A percentile compares a stretch with the other conserved stretches of the same genome.
Conservation (phyloP, 345 rosid genomes). For the Dipteronia sinensis region DNA sequence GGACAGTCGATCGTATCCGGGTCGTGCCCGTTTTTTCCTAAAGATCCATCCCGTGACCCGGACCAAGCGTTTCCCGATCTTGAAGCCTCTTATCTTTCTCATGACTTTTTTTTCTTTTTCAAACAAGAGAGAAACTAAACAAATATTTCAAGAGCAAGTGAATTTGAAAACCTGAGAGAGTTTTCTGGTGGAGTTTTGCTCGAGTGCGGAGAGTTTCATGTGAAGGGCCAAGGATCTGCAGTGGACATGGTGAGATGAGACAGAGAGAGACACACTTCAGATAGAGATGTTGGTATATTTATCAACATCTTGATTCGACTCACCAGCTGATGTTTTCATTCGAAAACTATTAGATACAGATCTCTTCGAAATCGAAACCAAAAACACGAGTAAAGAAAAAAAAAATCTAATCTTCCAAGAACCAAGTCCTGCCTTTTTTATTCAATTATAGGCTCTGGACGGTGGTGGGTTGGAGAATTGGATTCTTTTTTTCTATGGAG, state of each 20-base stretch:
- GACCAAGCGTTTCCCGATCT: constrained; percentile 50
- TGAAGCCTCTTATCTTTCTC: constrained; percentile 69
- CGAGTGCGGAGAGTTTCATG: constrained; percentile 19
- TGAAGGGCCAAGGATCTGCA: constrained; percentile 65
- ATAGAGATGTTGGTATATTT: constrained; percentile 48
- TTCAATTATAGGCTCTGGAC: background rate
- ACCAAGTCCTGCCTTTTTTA: background rate
- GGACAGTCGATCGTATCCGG: constrained; percentile 35
- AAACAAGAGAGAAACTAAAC: background rate
- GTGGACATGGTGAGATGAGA: constrained; percentile 45
- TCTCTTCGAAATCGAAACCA: background rate
- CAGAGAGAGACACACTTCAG: constrained; percentile 50
- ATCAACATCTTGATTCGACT: constrained; percentile 30
- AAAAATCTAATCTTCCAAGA: background rate
- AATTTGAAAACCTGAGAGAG: background rate
- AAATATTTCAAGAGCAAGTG: background rate
- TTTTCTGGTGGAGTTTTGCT: background rate
- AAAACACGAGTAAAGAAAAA: no score
- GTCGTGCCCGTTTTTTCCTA: constrained; percentile 29
- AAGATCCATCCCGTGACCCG: constrained; percentile 59
- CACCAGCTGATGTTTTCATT: constrained; percentile 22
- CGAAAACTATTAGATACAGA: background rate
- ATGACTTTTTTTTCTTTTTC: constrained; percentile 14
- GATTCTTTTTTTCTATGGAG: background rate
- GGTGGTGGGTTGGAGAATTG: background rate